A percentile compares a stretch with the other conserved stretches of the same genome.
Evolutionary conservation across 441 rosid genomes (phyloP).

Genomic region (Mallotus japonicus): DNA sequence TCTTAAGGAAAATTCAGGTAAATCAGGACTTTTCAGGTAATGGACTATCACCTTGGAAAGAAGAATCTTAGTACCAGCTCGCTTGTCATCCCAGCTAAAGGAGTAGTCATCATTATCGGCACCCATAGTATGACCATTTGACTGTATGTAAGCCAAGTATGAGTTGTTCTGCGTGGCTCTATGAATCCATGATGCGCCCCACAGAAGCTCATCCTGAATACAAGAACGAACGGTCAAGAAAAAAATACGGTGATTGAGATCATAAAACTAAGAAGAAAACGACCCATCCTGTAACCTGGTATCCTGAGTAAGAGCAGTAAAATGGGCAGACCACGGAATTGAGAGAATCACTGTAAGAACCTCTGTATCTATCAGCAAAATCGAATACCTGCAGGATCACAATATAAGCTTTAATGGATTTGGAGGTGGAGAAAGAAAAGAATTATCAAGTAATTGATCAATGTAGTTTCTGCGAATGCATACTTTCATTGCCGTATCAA

Average conservation of each 20-base stretch:
- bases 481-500: conserved; percentile 52
- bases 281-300: conserved; percentile 34
- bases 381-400: conserved; percentile 43
- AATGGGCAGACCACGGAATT: conserved; percentile 67
- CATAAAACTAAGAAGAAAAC: neutral
- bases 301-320: conserved; percentile 77
- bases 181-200: conserved; percentile 96
- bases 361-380: conserved; percentile 64
- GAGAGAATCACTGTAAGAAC: conserved; percentile 64
- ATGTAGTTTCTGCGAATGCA: neutral
- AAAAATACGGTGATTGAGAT: neutral
- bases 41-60: conserved; percentile 50
- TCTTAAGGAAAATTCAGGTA: neutral
- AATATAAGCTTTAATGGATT: neutral
- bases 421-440: neutral
- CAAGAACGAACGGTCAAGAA: neutral
- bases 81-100: conserved; percentile 90
- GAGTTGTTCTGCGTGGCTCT: conserved; percentile 59
- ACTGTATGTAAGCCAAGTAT: conserved; percentile 55
- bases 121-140: conserved; percentile 66
- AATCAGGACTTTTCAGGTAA: neutral
- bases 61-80: conserved; percentile 72
- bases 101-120: conserved; percentile 54
- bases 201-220: conserved; percentile 79
- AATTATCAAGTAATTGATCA: neutral